Percentiles rank a stretch among this genome's conserved stretches.
Evolutionary conservation across 306 rosid species (phyloP).

Genomic region (Glycyrrhiza uralensis): DNA sequence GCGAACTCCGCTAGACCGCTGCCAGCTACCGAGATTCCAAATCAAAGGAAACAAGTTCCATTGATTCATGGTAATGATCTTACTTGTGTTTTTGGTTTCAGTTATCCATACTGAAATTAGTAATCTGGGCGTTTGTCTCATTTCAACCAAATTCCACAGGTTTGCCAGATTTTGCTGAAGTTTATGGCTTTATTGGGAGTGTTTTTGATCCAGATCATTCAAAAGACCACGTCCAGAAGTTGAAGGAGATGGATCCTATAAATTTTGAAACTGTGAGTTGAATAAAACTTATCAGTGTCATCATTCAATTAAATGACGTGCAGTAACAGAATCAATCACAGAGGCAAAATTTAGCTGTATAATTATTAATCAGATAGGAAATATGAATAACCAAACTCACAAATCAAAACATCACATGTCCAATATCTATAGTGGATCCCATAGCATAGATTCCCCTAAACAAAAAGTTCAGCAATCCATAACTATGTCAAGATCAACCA

Average conservation of each 20-base stretch:
- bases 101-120: background rate
- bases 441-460: too few relatives aligned
- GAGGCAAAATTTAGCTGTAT: background rate
- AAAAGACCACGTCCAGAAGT: slow-evolving; percentile 58
- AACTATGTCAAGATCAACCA: too few relatives aligned
- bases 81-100: background rate
- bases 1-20: slow-evolving; percentile 39
- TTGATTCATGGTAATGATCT: slow-evolving; percentile 51
- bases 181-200: too few relatives aligned
- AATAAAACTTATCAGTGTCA: background rate
- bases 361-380: background rate
- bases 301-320: background rate
- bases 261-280: slow-evolving; percentile 74
- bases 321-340: background rate
- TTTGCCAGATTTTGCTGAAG: slow-evolving; percentile 70
- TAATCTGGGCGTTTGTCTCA: background rate
- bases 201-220: slow-evolving; percentile 76
- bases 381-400: too few relatives aligned
- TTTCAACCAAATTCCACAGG: slow-evolving; percentile 38
- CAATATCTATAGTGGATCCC: too few relatives aligned
- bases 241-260: slow-evolving; percentile 85
- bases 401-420: too few relatives aligned
- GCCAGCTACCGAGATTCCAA: slow-evolving; percentile 37
- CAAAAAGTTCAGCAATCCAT: too few relatives aligned
- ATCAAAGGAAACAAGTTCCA: slow-evolving; percentile 51